phyloP scores from a whole-genome alignment of 1,139 yeast species.

The Kluyveromyces sp. region DNA sequence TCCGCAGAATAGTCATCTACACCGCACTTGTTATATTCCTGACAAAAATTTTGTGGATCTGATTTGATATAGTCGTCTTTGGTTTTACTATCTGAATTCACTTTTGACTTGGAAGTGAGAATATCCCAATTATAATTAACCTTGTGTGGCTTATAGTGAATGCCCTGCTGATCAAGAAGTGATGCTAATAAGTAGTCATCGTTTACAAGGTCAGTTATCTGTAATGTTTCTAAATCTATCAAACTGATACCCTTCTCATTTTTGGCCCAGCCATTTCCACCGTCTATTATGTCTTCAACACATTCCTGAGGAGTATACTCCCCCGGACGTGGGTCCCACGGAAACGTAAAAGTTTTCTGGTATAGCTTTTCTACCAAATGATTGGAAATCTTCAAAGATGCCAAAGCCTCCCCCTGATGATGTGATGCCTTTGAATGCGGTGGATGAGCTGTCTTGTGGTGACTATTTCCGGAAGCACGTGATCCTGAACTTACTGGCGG shows the following conservation, averaged over 20 bases:
- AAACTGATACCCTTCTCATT: constrained; percentile 39
- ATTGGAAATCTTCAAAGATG: constrained; percentile 13
- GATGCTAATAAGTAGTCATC: constrained; percentile 10
- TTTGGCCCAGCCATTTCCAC: constrained; percentile 63
- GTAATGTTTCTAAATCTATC: constrained; percentile 38
- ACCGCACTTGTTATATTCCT: constrained; percentile 1
- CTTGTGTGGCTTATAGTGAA: constrained; percentile 3
- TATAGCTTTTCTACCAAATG: constrained; percentile 50
- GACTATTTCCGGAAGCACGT: background rate
- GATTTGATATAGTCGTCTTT: background rate
- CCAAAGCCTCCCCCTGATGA: constrained; percentile 5
- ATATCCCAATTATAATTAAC: constrained; percentile 3
- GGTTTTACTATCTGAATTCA: constrained; percentile 2
- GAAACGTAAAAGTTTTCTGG: constrained; percentile 56
- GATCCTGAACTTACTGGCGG: constrained; percentile 2
- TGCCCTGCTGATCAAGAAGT: constrained; percentile 6
- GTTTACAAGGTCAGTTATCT: constrained; percentile 21
- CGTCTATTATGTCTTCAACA: constrained; percentile 66
- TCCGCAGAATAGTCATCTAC: constrained; percentile 5
- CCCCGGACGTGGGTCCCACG: constrained; percentile 76
- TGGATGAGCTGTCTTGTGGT: constrained; percentile 1
- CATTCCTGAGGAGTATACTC: constrained; percentile 69
- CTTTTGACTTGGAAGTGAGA: constrained; percentile 7
- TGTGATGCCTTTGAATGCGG: background rate
- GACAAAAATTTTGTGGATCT: background rate